These are phyloP conservation scores for Tulasnella calospora DNA, from an alignment of 768 basidiomycete genomes.

Conservation along the genomic window DNA sequence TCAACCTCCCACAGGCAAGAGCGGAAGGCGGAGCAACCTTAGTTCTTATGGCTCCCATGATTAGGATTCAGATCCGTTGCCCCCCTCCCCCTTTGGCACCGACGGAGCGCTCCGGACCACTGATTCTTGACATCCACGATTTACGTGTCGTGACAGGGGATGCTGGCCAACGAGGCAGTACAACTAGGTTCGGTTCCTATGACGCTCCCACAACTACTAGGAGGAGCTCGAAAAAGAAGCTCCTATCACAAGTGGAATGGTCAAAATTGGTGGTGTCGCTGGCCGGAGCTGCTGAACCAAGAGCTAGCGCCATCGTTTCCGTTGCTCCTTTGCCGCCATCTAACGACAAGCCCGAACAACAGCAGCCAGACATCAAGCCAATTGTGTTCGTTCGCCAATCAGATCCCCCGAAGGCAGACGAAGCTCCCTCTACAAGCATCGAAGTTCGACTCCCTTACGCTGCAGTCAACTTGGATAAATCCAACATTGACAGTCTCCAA, in stretches of 20 bases:
- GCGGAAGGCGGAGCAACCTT: slow-evolving; percentile 29
- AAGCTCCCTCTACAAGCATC: neutral
- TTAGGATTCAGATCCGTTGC: slow-evolving; percentile 65
- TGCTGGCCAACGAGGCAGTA: slow-evolving; percentile 31
- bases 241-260: slow-evolving; percentile 25
- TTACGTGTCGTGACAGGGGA: slow-evolving; percentile 37
- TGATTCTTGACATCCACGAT: slow-evolving; percentile 60
- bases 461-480: slow-evolving; percentile 52
- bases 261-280: slow-evolving; percentile 22
- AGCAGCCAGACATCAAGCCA: slow-evolving; percentile 9
- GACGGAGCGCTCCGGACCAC: slow-evolving; percentile 55
- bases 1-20: neutral
- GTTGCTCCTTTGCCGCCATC: slow-evolving; percentile 2
- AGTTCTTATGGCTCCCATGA: slow-evolving; percentile 46
- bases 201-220: slow-evolving; percentile 18
- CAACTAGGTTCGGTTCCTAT: slow-evolving; percentile 37
- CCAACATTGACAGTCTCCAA: slow-evolving; percentile 68
- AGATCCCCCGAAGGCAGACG: neutral
- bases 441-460: slow-evolving; percentile 33
- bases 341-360: neutral
- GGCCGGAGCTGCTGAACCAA: slow-evolving; percentile 24
- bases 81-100: slow-evolving; percentile 49
- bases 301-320: slow-evolving; percentile 26
- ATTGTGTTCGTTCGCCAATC: slow-evolving; percentile 6
- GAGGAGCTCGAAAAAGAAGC: slow-evolving; percentile 19